These are phyloP conservation scores for Phaeomoniella chlamydospora DNA, from an alignment of 2,329 filamentous ascomycete genomes.

Conservation along the genomic window DNA sequence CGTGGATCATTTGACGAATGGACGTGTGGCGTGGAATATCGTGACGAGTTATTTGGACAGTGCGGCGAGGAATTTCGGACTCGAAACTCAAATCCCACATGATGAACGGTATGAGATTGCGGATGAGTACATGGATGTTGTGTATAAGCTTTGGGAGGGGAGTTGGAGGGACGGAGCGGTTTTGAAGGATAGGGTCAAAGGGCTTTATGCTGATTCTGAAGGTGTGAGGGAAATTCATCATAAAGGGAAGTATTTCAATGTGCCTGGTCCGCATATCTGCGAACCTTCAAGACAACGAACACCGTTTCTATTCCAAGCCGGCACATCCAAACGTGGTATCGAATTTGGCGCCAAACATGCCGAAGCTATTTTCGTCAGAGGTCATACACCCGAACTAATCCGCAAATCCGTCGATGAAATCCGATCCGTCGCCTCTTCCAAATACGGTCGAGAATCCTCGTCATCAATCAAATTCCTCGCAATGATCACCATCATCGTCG, in stretches of 20 bases:
- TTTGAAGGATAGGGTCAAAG: conserved; percentile 8
- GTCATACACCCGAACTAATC: conserved; percentile 27
- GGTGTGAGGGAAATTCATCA: conserved; percentile 23
- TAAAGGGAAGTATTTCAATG: conserved; percentile 25
- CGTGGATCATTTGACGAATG: conserved; percentile 51
- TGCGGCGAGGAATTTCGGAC: conserved; percentile 32
- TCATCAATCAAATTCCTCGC: conserved; percentile 27
- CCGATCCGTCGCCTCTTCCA: conserved; percentile 20
- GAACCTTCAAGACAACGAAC: conserved; percentile 32
- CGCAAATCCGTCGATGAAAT: conserved; percentile 26
- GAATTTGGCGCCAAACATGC: conserved; percentile 28
- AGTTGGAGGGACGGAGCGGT: conserved; percentile 32
- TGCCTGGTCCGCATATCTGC: conserved; percentile 27
- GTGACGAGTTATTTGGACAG: conserved; percentile 34
- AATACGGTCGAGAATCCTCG: conserved; percentile 23
- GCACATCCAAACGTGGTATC: conserved; percentile 29
- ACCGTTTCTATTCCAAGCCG: conserved; percentile 32
- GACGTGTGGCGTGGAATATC: conserved; percentile 39
- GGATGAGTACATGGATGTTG: conserved; percentile 32
- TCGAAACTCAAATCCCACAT: conserved; percentile 30
- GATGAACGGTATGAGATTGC: conserved; percentile 34
- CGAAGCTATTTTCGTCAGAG: conserved; percentile 32
- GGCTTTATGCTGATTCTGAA: conserved; percentile 19
- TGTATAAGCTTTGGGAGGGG: conserved; percentile 37
- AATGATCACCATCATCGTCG: conserved; percentile 28